These are phyloP conservation scores for Fomitopsis pulvina DNA, from an alignment of 768 basidiomycete genomes.

Conservation along the genomic window DNA sequence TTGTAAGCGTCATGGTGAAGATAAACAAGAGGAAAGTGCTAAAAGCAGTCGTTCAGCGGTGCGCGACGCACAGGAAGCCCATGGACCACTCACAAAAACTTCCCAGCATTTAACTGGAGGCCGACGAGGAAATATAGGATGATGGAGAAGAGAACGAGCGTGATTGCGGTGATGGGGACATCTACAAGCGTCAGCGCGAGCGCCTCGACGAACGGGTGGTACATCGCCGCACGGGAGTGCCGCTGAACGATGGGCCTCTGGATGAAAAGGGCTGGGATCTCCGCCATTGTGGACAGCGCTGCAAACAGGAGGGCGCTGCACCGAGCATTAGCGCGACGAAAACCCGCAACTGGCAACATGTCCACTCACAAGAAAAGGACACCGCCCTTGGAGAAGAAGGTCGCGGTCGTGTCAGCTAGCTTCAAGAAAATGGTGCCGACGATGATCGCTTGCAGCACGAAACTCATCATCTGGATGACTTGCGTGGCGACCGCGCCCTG, in stretches of 20 bases:
- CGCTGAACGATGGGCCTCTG: conserved; percentile 56
- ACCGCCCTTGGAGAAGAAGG: conserved; percentile 74
- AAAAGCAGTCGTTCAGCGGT: conserved; percentile 3
- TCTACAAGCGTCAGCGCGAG: conserved; percentile 57
- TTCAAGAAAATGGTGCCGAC: conserved; percentile 63
- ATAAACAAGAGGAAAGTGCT: conserved; percentile 57
- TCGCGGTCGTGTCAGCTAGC: conserved; percentile 45
- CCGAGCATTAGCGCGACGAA: not conserved
- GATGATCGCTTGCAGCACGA: conserved; percentile 45
- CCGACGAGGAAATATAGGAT: conserved; percentile 58
- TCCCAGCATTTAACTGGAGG: conserved; percentile 44
- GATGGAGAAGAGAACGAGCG: conserved; percentile 37
- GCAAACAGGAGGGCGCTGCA: conserved; percentile 50
- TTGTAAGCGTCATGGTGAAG: conserved; percentile 51
- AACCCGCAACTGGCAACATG: not conserved
- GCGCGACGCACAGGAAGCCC: not conserved
- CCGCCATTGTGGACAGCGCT: conserved; percentile 54
- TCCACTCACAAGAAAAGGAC: conserved; percentile 64
- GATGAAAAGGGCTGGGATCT: conserved; percentile 48
- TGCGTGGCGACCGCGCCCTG: conserved; percentile 24
- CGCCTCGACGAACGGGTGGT: conserved; percentile 49
- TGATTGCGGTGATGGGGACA: conserved; percentile 47
- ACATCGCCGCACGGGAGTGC: conserved; percentile 56
- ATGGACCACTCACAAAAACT: conserved; percentile 70
- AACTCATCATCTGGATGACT: conserved; percentile 29